These are phyloP conservation scores for Ceratobasidium sp. DNA, from an alignment of 1,284 basidiomycete species.

Conservation along the genomic window DNA sequence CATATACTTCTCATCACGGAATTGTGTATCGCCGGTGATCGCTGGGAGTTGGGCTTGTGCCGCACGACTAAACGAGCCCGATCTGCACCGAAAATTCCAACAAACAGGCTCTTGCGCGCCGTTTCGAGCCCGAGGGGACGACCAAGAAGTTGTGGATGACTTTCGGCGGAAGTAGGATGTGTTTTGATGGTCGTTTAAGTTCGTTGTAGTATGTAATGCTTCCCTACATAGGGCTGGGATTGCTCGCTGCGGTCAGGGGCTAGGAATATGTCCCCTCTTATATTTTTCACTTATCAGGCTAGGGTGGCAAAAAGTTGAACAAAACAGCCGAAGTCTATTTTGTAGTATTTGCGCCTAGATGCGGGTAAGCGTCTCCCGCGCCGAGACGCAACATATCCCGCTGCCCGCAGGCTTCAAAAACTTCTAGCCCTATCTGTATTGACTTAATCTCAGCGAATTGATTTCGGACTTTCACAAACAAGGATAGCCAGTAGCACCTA, in stretches of 20 bases:
- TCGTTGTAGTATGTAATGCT: not conserved
- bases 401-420: too few relatives aligned
- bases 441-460: too few relatives aligned
- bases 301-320: too few relatives aligned
- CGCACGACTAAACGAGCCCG: not conserved
- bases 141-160: conserved; percentile 6
- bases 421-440: too few relatives aligned
- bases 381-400: not conserved
- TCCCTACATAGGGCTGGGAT: not conserved
- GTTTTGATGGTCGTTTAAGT: not conserved
- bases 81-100: not conserved
- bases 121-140: not conserved
- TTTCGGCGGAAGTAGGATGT: not conserved
- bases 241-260: too few relatives aligned
- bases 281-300: too few relatives aligned
- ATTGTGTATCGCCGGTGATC: conserved; percentile 9
- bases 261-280: not conserved
- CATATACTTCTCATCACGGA: not conserved
- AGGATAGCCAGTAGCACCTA: too few relatives aligned
- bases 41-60: not conserved
- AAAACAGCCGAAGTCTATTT: not conserved
- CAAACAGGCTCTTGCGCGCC: not conserved
- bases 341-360: too few relatives aligned
- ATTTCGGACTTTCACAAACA: too few relatives aligned
- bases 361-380: not conserved